These are phyloP conservation scores for Fraxinus velutina DNA, from an alignment of 305 asterid species.

Conservation along the genomic window DNA sequence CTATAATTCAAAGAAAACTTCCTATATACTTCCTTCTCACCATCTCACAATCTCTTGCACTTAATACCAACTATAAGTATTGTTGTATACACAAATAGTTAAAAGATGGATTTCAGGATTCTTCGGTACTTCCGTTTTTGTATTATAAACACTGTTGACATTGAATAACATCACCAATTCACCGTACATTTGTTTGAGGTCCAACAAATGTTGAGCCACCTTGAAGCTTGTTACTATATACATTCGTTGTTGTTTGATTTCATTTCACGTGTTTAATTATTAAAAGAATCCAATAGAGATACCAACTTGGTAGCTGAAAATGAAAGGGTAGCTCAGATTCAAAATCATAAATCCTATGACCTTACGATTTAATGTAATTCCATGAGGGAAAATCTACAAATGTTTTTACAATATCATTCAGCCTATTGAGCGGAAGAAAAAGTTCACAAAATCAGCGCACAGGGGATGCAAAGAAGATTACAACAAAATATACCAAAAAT, in stretches of 20 bases:
- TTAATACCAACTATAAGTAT: background rate
- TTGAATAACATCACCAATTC: background rate
- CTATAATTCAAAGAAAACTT: background rate
- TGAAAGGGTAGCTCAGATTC: background rate
- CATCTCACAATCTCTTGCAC: background rate
- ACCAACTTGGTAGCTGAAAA: background rate
- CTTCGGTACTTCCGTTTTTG: background rate
- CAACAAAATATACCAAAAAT: constrained; percentile 75
- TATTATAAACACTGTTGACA: background rate
- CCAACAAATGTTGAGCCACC: background rate
- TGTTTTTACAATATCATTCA: constrained; percentile 14
- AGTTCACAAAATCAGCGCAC: constrained; percentile 37
- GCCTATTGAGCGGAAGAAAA: background rate
- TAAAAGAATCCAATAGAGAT: background rate
- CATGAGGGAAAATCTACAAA: constrained; percentile 21
- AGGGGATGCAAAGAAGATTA: constrained; percentile 85
- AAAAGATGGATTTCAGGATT: background rate
- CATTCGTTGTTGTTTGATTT: background rate
- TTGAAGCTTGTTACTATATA: background rate
- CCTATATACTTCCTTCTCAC: background rate
- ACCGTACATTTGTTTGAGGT: background rate
- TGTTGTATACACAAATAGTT: background rate
- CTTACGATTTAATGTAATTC: background rate
- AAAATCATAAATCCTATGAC: background rate
- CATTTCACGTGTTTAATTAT: background rate